Base-by-base conservation (phyloP, 148 eudicot genomes). In the Silene latifolia region DNA sequence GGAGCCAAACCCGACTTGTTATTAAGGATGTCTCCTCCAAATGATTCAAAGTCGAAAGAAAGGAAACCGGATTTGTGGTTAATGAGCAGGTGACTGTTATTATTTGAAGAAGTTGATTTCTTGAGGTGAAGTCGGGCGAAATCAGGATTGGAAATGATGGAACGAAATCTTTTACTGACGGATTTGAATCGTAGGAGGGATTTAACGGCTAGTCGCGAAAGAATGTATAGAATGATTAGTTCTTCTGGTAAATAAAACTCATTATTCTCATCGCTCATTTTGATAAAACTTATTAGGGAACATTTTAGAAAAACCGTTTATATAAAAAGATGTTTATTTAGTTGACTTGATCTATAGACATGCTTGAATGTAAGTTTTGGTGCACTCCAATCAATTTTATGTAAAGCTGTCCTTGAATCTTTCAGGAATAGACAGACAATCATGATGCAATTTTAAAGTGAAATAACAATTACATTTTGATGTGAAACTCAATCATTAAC, bases 101-200 rank as follows among this genome's bases (percentile, higher is more conserved):
- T 69, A 23, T 20, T 19, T 8, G 39, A 19, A 4, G 57, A 46
- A 69, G 56, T 10, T 60, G 64, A 46, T 42, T 44, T 8, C 3
- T n/a, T 69, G 72, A 69, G 25, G 46, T 69, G 72, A 3, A 46
- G 11, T 35, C 3, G 14, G 5, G 23, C 56, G 4, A 69, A 69
- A 39, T 42, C 17, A 39, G 72, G 56, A 24, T 13, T 69, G n/a
- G 72, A 69, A 69, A 69, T 69, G 9, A 46, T 19, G 72, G 72
- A 39, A 39, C 42, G 11, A 24, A 51, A 69, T 42, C 20, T 19
- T 46, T 69, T 69, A 21, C 54, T 39, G 46, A 69, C 72, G 24
- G 27, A 39, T 35, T 69, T 69, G 56, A 69, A 69, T n/a, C 56
- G 20, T 46, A 69, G 0, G 3, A 69, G 27, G 72, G 72, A 44